A percentile compares a stretch with the other conserved stretches of the same genome.
phyloP scores from a whole-genome alignment of 257 asterid genomes.

The Scutellaria minor region DNA sequence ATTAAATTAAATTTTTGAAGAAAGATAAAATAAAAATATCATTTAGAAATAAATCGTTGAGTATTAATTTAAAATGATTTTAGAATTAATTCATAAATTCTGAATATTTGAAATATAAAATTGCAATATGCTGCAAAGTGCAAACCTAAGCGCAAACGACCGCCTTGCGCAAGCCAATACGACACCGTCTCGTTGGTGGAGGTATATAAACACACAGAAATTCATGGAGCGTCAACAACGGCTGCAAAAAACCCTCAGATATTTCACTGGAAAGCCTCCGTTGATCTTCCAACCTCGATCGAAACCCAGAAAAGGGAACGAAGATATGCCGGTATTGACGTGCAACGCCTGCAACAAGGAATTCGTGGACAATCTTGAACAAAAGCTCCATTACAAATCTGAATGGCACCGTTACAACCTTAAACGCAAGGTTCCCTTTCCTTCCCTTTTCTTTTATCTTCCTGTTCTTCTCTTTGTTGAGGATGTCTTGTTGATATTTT shows the following conservation, averaged over 20 bases:
- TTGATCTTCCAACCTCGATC: background rate
- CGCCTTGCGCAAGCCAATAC: constrained; percentile 35
- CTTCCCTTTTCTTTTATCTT: background rate
- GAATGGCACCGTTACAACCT: constrained; percentile 99
- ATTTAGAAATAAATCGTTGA: too few species aligned
- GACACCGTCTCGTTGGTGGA: constrained; percentile 15
- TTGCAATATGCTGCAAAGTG: too few species aligned
- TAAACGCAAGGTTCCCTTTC: constrained; percentile 79
- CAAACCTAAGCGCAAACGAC: too few species aligned
- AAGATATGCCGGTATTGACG: constrained; percentile 58
- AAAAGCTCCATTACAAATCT: constrained; percentile 87
- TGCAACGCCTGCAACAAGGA: constrained; percentile 94
- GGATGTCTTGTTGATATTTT: background rate
- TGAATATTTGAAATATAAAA: too few species aligned
- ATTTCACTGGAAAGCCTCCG: constrained; percentile 10
- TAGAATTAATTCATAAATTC: too few species aligned
- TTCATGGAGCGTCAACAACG: background rate
- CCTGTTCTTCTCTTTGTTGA: background rate
- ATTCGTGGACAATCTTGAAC: constrained; percentile 67
- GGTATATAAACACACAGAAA: background rate
- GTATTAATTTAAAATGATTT: too few species aligned
- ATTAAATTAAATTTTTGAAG: too few species aligned
- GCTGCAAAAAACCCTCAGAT: constrained; percentile 25
- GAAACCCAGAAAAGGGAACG: constrained; percentile 8
- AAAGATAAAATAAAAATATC: too few species aligned